phyloP scores from a whole-genome alignment of 2,329 filamentous ascomycete species.

The Clathrospora elynae region DNA sequence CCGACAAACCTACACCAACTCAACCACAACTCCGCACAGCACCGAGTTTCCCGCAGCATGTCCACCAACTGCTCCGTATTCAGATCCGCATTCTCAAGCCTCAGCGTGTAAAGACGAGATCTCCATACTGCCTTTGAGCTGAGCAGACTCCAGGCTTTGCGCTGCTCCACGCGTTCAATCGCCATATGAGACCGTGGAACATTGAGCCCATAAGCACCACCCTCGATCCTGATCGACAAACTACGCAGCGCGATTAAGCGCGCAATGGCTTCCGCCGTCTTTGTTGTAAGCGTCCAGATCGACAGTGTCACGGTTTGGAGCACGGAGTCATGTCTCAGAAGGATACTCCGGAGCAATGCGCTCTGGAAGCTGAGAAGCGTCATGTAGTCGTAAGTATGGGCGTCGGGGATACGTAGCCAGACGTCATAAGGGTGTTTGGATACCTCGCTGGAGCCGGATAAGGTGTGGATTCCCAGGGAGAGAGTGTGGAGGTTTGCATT shows the following conservation, averaged over 20 bases:
- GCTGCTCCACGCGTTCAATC: conserved; percentile 14
- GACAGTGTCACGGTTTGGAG: conserved; percentile 37
- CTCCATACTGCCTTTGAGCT: conserved; percentile 19
- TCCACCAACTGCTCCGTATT: conserved; percentile 19
- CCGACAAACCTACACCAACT: conserved; percentile 26
- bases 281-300: conserved; percentile 35
- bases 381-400: conserved; percentile 21
- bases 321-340: conserved; percentile 31
- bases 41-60: conserved; percentile 21
- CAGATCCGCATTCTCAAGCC: conserved; percentile 32
- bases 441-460: conserved; percentile 54
- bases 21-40: conserved; percentile 31
- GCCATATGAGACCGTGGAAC: conserved; percentile 17
- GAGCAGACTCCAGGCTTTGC: conserved; percentile 28
- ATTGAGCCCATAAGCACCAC: conserved; percentile 16
- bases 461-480: conserved; percentile 76
- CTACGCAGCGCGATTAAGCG: conserved; percentile 26
- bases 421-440: background rate
- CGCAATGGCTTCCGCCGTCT: conserved; percentile 30
- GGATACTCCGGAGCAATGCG: conserved; percentile 31
- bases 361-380: conserved; percentile 39
- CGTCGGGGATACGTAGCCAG: conserved; percentile 13
- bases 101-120: conserved; percentile 23
- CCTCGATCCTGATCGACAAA: conserved; percentile 36
- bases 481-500: conserved; percentile 61